Evolutionary conservation across 208 protist species (phyloP).

Genomic region (Acanthamoeba healyi): DNA sequence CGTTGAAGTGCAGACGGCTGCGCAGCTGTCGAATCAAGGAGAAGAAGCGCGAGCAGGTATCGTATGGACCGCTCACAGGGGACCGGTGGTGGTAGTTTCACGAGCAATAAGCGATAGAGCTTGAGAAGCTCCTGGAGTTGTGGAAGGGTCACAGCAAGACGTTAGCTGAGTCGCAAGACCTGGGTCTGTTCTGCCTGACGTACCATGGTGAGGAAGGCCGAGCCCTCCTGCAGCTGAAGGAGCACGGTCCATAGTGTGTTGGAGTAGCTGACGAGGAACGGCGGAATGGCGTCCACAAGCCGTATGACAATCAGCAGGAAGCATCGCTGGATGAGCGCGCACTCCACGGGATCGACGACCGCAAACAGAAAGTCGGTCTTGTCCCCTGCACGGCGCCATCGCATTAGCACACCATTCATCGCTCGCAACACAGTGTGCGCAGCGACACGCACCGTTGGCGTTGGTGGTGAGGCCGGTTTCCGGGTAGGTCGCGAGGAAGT

Average conservation of each 20-base stretch:
- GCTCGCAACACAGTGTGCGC: not conserved
- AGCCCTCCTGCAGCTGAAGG: not conserved
- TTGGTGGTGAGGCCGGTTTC: conserved; percentile 4
- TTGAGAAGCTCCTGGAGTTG: conserved; percentile 24
- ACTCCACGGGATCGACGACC: not conserved
- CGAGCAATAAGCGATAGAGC: not conserved
- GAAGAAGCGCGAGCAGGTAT: conserved; percentile 10
- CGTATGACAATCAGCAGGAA: conserved; percentile 23
- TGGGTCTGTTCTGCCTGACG: too few relatives aligned
- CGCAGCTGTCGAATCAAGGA: not conserved
- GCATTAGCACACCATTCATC: not conserved
- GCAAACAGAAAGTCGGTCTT: not conserved
- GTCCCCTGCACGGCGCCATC: not conserved
- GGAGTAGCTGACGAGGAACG: not conserved
- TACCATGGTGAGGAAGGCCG: conserved; percentile 27
- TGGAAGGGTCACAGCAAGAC: too few relatives aligned
- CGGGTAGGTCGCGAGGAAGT: conserved; percentile 36
- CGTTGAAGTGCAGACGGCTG: not conserved
- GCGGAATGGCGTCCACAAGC: conserved; percentile 10
- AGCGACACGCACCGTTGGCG: not conserved
- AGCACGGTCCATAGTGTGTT: not conserved
- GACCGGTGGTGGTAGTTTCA: conserved; percentile 11
- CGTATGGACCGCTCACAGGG: conserved; percentile 27
- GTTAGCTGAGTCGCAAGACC: not conserved
- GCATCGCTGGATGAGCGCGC: conserved; percentile 26